phyloP scores from a whole-genome alignment of 306 rosid species.

The Quercus rubra region DNA sequence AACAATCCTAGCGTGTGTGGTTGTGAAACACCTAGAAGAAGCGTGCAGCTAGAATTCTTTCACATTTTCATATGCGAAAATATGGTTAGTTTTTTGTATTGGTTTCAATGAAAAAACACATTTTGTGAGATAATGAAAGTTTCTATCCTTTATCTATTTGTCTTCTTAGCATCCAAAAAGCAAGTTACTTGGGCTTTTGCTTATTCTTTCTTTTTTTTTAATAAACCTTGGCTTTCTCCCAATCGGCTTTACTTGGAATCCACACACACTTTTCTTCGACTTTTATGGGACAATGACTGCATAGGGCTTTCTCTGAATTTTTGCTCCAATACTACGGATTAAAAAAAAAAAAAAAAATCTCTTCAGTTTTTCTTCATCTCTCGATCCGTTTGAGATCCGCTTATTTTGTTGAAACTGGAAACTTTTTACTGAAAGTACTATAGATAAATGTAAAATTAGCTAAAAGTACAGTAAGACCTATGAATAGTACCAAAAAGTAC shows the following conservation, averaged over 20 bases:
- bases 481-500: too few species aligned
- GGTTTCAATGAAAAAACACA: not conserved
- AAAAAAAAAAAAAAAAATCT: not conserved
- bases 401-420: too few species aligned
- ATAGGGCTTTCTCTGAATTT: not conserved
- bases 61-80: too few species aligned
- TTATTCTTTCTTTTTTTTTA: not conserved
- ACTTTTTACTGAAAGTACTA: accelerated
- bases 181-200: not conserved
- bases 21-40: too few species aligned
- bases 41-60: too few species aligned
- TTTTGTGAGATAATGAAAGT: not conserved
- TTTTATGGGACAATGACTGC: not conserved
- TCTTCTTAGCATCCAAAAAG: not conserved
- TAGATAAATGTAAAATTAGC: too few species aligned
- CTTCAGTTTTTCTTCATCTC: too few species aligned
- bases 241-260: not conserved
- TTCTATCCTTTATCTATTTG: not conserved
- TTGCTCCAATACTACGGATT: not conserved
- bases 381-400: accelerated
- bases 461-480: accelerated
- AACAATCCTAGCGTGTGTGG: too few species aligned
- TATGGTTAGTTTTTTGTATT: too few species aligned
- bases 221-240: not conserved
- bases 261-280: not conserved